phyloP scores from a whole-genome alignment of 148 eudicot genomes.

The Fagopyrum homotropicum region DNA sequence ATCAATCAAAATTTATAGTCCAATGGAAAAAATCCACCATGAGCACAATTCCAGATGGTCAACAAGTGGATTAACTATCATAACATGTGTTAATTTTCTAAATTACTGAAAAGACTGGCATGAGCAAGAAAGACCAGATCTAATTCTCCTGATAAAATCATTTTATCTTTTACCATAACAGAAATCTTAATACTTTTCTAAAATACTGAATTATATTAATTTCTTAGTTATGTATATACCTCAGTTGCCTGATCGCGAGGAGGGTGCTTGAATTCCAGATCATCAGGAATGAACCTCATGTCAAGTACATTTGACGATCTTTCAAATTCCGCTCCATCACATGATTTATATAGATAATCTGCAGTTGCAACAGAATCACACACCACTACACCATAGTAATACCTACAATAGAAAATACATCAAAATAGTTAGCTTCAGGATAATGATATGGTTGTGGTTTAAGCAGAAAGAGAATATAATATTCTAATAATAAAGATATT shows the following conservation, averaged over 20 bases:
- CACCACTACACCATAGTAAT: conserved; percentile 90
- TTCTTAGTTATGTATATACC: conserved; percentile 32
- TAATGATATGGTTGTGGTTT: background rate
- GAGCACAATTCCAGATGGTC: background rate
- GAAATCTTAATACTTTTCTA: background rate
- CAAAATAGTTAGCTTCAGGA: background rate
- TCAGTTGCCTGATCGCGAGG: conserved; percentile 89
- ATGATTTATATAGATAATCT: conserved; percentile 71
- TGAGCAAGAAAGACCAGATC: background rate
- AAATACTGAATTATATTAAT: background rate
- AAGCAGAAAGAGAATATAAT: too few species aligned
- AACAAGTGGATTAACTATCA: background rate
- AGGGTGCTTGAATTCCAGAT: conserved; percentile 74
- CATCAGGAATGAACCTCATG: conserved; percentile 88
- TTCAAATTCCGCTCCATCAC: conserved; percentile 91
- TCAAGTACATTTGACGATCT: conserved; percentile 89
- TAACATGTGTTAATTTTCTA: background rate
- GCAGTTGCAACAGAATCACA: conserved; percentile 91
- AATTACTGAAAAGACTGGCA: background rate
- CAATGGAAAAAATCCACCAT: background rate
- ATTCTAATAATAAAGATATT: too few species aligned
- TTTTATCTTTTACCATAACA: background rate
- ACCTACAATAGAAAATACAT: conserved; percentile 28
- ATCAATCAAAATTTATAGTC: background rate
- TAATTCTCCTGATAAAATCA: background rate